A percentile compares a stretch with the other conserved stretches of the same genome.
Conservation (phyloP, 345 rosid species). For the Psidium friedrichsthalianum region DNA sequence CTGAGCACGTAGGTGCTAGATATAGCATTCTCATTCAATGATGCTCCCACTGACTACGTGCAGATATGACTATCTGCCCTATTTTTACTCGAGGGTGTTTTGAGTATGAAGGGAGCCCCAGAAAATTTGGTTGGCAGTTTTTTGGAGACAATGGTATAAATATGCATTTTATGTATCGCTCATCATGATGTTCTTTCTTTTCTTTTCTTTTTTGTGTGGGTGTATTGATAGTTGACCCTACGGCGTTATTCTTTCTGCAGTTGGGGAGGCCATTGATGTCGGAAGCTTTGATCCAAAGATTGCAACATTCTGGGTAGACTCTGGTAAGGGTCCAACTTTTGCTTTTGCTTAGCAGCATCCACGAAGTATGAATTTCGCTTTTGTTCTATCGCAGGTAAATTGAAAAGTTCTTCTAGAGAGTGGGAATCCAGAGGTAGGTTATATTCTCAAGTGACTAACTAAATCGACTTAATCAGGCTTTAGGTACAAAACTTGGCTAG, state of each 20-base stretch:
- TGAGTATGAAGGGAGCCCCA: conserved; percentile 84
- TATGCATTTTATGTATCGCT: background rate
- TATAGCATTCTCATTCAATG: background rate
- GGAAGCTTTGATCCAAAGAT: conserved; percentile 91
- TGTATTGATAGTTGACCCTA: background rate
- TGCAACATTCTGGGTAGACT: conserved; percentile 89
- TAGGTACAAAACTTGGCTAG: background rate
- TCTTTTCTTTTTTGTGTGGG: too few relatives aligned
- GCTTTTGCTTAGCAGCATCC: background rate
- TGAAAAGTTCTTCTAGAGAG: conserved; percentile 92
- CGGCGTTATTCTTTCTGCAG: conserved; percentile 28
- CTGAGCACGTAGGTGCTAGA: background rate
- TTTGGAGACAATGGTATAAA: conserved; percentile 84
- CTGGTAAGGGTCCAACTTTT: conserved; percentile 34
- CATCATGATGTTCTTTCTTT: background rate
- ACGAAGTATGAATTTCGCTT: background rate
- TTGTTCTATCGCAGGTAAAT: conserved; percentile 38
- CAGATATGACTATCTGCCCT: conserved; percentile 92
- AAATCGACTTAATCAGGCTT: background rate
- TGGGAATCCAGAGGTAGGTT: conserved; percentile 80
- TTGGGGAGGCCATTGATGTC: conserved; percentile 79
- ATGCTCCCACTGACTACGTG: background rate
- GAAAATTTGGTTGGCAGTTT: conserved; percentile 96
- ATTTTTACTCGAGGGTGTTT: conserved; percentile 85
- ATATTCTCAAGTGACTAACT: background rate